Evolutionary conservation across 2,329 filamentous ascomycete genomes (phyloP).

Genomic region (Trichophyton schoenleinii): DNA sequence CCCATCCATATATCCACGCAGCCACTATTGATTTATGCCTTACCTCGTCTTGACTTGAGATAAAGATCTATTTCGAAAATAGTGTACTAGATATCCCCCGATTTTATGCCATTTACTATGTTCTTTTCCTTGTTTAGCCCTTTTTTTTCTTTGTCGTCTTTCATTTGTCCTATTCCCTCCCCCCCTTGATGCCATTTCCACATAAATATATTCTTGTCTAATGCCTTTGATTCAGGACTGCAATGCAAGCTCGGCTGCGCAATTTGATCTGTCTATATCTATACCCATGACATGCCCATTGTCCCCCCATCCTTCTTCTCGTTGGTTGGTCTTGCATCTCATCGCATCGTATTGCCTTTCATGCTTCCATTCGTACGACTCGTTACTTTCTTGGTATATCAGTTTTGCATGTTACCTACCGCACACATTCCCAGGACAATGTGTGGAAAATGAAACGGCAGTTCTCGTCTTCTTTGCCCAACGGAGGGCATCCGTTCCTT

Average conservation of each 20-base stretch:
- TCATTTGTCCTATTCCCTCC: background rate
- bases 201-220: background rate
- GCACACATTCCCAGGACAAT: background rate
- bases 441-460: background rate
- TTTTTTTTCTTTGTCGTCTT: background rate
- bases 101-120: background rate
- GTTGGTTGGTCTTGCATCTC: background rate
- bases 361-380: background rate
- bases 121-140: background rate
- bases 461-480: background rate
- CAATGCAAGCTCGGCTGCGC: background rate
- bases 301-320: no score
- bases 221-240: background rate
- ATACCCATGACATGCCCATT: background rate
- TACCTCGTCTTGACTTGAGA: no score
- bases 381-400: background rate
- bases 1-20: background rate
- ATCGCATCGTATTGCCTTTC: background rate
- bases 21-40: background rate
- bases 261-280: background rate
- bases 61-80: background rate
- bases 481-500: background rate
- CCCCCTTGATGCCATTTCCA: background rate
- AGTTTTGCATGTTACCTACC: background rate
- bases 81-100: background rate